Conservation (phyloP, 192 early-diverging fungal species). For the Rhizophagus prolifer region DNA sequence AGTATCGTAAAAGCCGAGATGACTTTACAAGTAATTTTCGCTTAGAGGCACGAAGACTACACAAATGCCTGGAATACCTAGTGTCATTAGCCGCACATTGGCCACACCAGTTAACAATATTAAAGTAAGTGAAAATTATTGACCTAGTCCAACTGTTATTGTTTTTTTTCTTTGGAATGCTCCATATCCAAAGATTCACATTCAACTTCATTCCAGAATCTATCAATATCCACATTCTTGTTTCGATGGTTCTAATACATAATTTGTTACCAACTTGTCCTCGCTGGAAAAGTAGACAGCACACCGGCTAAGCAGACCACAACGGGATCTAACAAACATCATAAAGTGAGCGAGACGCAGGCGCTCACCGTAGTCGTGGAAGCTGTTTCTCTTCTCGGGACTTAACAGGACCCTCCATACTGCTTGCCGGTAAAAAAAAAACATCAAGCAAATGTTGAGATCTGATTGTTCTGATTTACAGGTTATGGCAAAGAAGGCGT, state of each 20-base stretch:
- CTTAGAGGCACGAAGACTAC: conserved; percentile 22
- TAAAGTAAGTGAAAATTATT: conserved; percentile 3
- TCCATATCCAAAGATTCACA: too few species aligned
- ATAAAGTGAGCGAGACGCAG: conserved; percentile 30
- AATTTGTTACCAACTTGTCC: conserved; percentile 13
- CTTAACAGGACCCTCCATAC: conserved; percentile 33
- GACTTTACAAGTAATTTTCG: conserved; percentile 26
- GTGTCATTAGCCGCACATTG: too few species aligned
- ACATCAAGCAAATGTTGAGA: conserved; percentile 20
- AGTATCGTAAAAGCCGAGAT: conserved; percentile 17
- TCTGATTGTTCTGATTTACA: conserved; percentile 5
- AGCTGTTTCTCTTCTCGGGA: conserved; percentile 26
- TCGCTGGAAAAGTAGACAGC: conserved; percentile 12
- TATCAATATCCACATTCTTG: conserved; percentile 24
- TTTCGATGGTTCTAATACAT: conserved; percentile 20
- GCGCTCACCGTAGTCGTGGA: conserved; percentile 29
- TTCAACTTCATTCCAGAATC: conserved; percentile 28
- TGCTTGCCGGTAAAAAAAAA: conserved; percentile 31
- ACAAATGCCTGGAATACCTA: conserved; percentile 17
- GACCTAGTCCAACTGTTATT: conserved; percentile 6
- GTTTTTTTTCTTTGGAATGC: conserved; percentile 3
- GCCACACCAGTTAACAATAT: conserved; percentile 5
- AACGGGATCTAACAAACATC: conserved; percentile 34
- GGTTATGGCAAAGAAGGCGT: background rate
- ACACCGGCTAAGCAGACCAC: conserved; percentile 11